Conservation (phyloP, 768 basidiomycete genomes). For the Mycena galericulata region DNA sequence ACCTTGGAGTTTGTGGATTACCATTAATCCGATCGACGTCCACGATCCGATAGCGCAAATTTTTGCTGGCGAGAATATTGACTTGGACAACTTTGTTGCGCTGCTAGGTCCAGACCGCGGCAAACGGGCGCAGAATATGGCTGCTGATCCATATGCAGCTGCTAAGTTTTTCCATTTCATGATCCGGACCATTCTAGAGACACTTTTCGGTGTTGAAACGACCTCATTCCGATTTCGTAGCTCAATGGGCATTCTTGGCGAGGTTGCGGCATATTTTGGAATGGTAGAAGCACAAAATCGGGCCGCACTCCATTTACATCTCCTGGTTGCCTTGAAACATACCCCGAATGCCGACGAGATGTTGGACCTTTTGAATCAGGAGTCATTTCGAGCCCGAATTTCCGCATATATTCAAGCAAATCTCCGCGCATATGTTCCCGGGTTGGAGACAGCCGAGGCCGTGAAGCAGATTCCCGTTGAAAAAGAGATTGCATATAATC, state of each 20-base stretch:
- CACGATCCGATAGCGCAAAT: slow-evolving; percentile 57
- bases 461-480: slow-evolving; percentile 41
- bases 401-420: slow-evolving; percentile 47
- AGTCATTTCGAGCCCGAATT: slow-evolving; percentile 44
- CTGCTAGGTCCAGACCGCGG: slow-evolving; percentile 39
- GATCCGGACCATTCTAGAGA: slow-evolving; percentile 44
- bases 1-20: slow-evolving; percentile 54
- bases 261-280: slow-evolving; percentile 49
- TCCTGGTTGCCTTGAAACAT: slow-evolving; percentile 47
- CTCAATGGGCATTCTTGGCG: slow-evolving; percentile 46
- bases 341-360: slow-evolving; percentile 47
- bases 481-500: slow-evolving; percentile 45
- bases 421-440: slow-evolving; percentile 46
- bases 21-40: slow-evolving; percentile 54
- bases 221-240: too few species aligned
- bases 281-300: slow-evolving; percentile 54
- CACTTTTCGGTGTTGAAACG: too few species aligned
- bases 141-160: slow-evolving; percentile 51
- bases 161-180: slow-evolving; percentile 54
- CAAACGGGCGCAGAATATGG: slow-evolving; percentile 45
- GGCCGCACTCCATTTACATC: slow-evolving; percentile 50
- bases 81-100: slow-evolving; percentile 48
- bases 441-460: slow-evolving; percentile 40
- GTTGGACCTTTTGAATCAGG: slow-evolving; percentile 35
- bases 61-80: slow-evolving; percentile 50